Base-by-base conservation (phyloP, 83 land plant genomes). In the Larix sibirica region DNA sequence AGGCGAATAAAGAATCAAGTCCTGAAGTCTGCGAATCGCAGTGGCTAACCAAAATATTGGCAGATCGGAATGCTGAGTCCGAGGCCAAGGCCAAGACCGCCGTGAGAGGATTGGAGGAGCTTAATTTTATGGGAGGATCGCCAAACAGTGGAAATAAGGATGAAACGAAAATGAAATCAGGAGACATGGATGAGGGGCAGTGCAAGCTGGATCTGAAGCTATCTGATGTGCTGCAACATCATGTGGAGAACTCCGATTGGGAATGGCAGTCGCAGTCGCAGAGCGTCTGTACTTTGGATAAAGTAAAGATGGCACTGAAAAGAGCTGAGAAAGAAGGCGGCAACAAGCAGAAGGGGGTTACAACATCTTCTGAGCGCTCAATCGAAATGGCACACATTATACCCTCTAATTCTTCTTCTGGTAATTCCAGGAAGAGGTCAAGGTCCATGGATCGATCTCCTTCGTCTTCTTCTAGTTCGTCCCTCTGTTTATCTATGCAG, bases 241-340 rank as follows among this genome's bases (percentile, higher is more conserved):
- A 77, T 3, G 2, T 4, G 79, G 12, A 76, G 33, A 2, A 3
- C 7, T 3, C 18, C n/a, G 16, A 20, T 16, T 6, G 9, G 79
- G 12, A 47, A 59, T 26, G 31, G 50, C 16, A 4, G 26, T 36
- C 18, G 7, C 62, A 79, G 24, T 79, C 62, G 80, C 80, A 79
- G 80, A 79, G 80, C 65, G 80, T 79, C 9, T 79, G 80, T 18
- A 79, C 80, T 4, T 62, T 79, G 7, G 80, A 79, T 21, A 79
- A 79, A 59, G 80, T 79, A 7, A 79, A 79, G 26, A 60, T 61
- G 47, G 80, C 80, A 16, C 65, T 79, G 36, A 31, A 79, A 4
- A 59, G 80, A 59, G 80, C 66, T 0, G 42, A 33, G 13, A 59
- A 33, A 20, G 42, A 79, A 20, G 16, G 20, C 64, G 24, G n/a